A percentile compares a stretch with the other conserved stretches of the same genome.
Evolutionary conservation across 2,329 filamentous ascomycete species (phyloP).

Genomic region (Neodidymelliopsis sp.): DNA sequence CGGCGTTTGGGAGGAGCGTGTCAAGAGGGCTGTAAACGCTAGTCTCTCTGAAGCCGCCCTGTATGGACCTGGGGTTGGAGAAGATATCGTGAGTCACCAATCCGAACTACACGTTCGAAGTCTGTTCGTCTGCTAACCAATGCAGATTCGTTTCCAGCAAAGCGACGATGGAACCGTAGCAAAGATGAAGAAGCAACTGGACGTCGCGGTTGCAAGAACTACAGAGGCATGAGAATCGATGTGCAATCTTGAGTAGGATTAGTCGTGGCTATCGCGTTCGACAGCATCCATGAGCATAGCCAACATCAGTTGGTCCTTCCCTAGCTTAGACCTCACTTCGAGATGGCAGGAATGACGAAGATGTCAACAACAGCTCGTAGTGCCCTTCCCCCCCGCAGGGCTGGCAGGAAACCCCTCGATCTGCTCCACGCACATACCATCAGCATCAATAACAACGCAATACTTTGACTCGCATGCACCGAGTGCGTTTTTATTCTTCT

Average conservation of each 20-base stretch:
- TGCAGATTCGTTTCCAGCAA: constrained; percentile 50
- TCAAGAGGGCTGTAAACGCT: constrained; percentile 77
- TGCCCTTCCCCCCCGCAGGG: neutral
- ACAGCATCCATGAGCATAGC: no score
- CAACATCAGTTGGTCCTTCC: no score
- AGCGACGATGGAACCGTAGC: constrained; percentile 43
- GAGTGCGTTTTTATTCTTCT: neutral
- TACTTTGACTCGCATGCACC: neutral
- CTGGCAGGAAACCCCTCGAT: no score
- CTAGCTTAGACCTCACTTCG: neutral
- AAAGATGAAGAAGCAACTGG: constrained; percentile 42
- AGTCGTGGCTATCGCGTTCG: no score
- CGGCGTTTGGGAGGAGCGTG: constrained; percentile 92
- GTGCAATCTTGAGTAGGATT: no score
- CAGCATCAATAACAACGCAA: constrained; percentile 4
- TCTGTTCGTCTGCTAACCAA: neutral
- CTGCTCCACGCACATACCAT: neutral
- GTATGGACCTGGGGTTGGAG: constrained; percentile 70
- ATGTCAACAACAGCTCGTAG: neutral
- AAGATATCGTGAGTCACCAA: constrained; percentile 70
- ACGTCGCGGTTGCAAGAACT: constrained; percentile 25
- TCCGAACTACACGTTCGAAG: no score
- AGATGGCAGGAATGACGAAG: neutral
- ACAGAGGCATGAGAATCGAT: constrained; percentile 26
- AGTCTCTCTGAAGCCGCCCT: constrained; percentile 82